Base-by-base conservation (phyloP, 2,329 filamentous ascomycete genomes). In the Sporothrix inflata region DNA sequence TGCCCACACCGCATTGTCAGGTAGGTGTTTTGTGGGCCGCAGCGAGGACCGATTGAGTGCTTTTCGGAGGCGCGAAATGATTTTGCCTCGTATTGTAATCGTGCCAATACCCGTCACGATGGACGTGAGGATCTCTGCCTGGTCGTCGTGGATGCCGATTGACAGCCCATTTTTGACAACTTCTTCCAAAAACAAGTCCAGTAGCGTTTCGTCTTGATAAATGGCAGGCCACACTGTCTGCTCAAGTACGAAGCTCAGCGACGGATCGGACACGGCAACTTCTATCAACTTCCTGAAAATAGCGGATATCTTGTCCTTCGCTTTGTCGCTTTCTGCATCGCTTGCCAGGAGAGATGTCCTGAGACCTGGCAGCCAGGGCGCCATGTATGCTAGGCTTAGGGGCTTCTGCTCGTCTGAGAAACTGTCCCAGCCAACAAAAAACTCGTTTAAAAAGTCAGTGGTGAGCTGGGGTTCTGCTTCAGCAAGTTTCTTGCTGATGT, bases 351-450 rank as follows among this genome's bases (percentile, higher is more conserved):
- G 83, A 71, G 86, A 85, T 2, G 85, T 88, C 65, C 90, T 86
- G 45, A 92, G 80, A 14, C 89, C 86, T 6, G 87, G 84, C 49
- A 92, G 82, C 90, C 90, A 92, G 1, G 90, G 90, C 6, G 89
- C 88, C 87, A 92, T 90, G 77, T 92, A 92, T 6, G 89, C 87
- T 40, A 92, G 82, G 75, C 89, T 90, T 30, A 92, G 78, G 0
- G 89, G 88, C 75, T 90, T 89, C 77, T 92, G 90, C 71, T 91
- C 87, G 45, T 90, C 87, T 0, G 88, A 86, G 76, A 91, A 90
- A 76, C 89, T 91, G 75, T 91, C 89, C 90, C 90, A 92, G 21
- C 90, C 89, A 30, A 91, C 88, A 73, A 92, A 92, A 77, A 92
- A 92, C 76, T 92, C 90, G n/a, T 90, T 91, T 51, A 92, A 77